Evolutionary conservation across 495 filamentous ascomycete species (phyloP).

Genomic region (Neurospora pannonica): DNA sequence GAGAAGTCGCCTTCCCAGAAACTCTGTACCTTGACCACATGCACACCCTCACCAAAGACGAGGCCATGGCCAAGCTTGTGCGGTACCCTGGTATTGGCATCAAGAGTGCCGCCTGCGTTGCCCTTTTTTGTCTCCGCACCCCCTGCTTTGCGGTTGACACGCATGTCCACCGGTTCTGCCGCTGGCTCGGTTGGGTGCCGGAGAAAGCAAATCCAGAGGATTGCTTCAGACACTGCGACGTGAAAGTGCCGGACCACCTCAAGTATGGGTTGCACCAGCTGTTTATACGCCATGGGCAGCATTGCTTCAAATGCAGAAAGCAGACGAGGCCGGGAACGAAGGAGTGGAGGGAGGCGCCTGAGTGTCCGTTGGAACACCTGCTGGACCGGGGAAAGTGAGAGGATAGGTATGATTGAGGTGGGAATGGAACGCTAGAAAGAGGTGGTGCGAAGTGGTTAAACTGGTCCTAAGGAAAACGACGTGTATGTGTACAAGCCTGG

Average conservation of each 20-base stretch:
- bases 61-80: conserved; percentile 64
- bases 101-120: conserved; percentile 83
- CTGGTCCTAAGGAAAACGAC: not conserved
- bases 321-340: conserved; percentile 31
- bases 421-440: not conserved
- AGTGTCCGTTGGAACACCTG: conserved; percentile 42
- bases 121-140: conserved; percentile 67
- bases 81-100: conserved; percentile 79
- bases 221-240: conserved; percentile 73
- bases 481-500: not conserved
- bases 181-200: conserved; percentile 79
- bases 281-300: conserved; percentile 77
- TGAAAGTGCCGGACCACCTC: conserved; percentile 68
- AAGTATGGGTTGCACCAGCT: conserved; percentile 88
- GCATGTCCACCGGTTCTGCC: conserved; percentile 70
- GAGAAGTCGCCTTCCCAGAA: conserved; percentile 3
- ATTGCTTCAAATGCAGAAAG: conserved; percentile 68
- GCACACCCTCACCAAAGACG: conserved; percentile 52
- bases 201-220: conserved; percentile 54
- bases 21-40: conserved; percentile 65
- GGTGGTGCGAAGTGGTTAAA: not conserved
- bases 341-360: conserved; percentile 29
- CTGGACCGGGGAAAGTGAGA: conserved; percentile 21
- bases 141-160: conserved; percentile 82
- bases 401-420: not conserved